Conservation (phyloP, 2,329 filamentous ascomycete species). For the Colletotrichum godetiae region DNA sequence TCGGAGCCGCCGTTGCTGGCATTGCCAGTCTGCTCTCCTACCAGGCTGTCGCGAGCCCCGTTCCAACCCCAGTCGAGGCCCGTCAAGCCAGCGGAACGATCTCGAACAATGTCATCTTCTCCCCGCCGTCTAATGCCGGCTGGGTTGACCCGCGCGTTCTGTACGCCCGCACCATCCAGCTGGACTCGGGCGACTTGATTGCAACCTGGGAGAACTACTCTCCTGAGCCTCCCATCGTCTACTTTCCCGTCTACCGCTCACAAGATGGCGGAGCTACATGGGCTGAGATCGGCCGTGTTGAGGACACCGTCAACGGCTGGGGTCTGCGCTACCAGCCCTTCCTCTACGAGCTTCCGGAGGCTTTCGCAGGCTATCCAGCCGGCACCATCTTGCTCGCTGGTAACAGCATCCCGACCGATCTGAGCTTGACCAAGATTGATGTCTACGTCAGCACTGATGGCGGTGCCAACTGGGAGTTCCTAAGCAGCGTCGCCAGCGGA, state of each 20-base stretch:
- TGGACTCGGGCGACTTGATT: conserved; percentile 57
- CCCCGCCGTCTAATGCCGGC: conserved; percentile 51
- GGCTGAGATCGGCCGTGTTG: conserved; percentile 71
- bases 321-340: conserved; percentile 77
- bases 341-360: conserved; percentile 71
- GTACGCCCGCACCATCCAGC: conserved; percentile 56
- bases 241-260: conserved; percentile 66
- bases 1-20: conserved; percentile 21
- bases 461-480: conserved; percentile 74
- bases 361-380: conserved; percentile 66
- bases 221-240: conserved; percentile 64
- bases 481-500: conserved; percentile 72
- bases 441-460: conserved; percentile 73
- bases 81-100: conserved; percentile 34
- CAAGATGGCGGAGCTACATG: conserved; percentile 68
- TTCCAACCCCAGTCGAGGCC: conserved; percentile 26
- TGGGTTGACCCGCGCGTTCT: conserved; percentile 57
- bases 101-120: conserved; percentile 51
- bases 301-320: conserved; percentile 72
- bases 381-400: conserved; percentile 75
- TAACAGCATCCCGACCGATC: conserved; percentile 68
- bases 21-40: conserved; percentile 21
- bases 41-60: conserved; percentile 26
- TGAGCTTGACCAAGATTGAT: conserved; percentile 74
- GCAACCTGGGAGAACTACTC: conserved; percentile 69